These are phyloP conservation scores for Isoetes taiwanensis DNA, from an alignment of 75 land plant genomes.

Conservation along the genomic window DNA sequence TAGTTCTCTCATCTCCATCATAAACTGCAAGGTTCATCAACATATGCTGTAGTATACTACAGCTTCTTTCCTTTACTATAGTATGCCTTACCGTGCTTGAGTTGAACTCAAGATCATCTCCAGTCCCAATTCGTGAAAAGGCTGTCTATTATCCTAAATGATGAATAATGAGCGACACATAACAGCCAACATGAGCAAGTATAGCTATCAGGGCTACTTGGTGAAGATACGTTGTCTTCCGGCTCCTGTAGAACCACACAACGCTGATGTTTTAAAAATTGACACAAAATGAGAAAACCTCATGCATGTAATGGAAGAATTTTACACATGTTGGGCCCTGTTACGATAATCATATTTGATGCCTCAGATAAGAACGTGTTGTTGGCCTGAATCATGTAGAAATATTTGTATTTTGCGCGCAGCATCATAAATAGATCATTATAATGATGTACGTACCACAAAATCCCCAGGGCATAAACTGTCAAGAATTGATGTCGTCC, in stretches of 20 bases:
- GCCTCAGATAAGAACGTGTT: conserved; percentile 87
- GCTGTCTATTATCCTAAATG: conserved; percentile 72
- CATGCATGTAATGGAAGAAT: neutral
- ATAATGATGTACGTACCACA: conserved; percentile 35
- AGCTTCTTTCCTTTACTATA: too few species aligned
- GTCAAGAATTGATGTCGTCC: conserved; percentile 90
- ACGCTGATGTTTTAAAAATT: neutral
- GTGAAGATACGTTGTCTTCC: conserved; percentile 95
- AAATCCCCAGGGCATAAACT: conserved; percentile 52
- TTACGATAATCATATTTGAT: conserved; percentile 79
- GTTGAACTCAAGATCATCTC: conserved; percentile 70
- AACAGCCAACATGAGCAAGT: conserved; percentile 96
- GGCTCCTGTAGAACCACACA: conserved; percentile 52
- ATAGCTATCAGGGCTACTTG: conserved; percentile 85
- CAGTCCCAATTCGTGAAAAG: conserved; percentile 87
- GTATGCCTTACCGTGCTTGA: conserved; percentile 80
- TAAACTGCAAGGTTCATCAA: conserved; percentile 45
- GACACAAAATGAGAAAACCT: too few species aligned
- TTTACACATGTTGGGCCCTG: conserved; percentile 88
- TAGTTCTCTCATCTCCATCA: conserved; percentile 98
- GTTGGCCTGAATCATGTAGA: conserved; percentile 55
- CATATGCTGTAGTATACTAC: neutral
- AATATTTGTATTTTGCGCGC: neutral
- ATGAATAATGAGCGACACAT: conserved; percentile 89
- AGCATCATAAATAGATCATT: neutral